Evolutionary conservation across 2,329 filamentous ascomycete species (phyloP), one percentile per base, ranked within the genome.

Genomic region (Clonostachys sp.): DNA sequence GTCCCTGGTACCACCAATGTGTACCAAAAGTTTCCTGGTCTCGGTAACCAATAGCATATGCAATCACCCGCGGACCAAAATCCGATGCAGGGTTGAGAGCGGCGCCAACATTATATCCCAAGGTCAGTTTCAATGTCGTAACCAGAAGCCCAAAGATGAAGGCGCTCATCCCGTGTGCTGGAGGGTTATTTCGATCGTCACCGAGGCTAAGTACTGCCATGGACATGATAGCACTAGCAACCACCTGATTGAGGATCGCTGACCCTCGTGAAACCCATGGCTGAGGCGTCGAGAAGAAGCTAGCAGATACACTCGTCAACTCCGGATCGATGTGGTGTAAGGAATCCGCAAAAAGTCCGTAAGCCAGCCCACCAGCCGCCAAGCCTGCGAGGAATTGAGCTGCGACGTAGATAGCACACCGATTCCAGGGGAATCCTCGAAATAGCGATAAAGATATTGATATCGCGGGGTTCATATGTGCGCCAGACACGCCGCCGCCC

Each of bases 31-130:
- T 56, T 20, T 58, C 55, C 1, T 51, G 50, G 3, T 46, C 51
- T 2, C 54, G 45, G 44, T 62, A 66, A 1, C 64, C 64, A 12
- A 60, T 58, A 1, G 61, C 57, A 24, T 61, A 61, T 7, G 61
- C 56, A 2, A 65, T 50, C 0, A 67, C 54, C 0, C 64, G 55
- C 1, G 64, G 63, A 2, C 66, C 65, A 36, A 68, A 63, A 34
- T 68, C 66, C 5, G 63, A 63, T 0, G 66, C 66, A 13, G 66
- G 64, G 30, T 67, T 70, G 46, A 69, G 45, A 0, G 66, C 60
- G 5, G 64, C 61, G 4, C 64, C 66, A 6, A 61, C 65, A 41
- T 67, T 68, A 39, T 65, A 66, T 0, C 62, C 66, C 2, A 69
- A 46, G 0, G 61, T 61, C 44, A 68, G 64, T 48, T 65, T 67